These are phyloP conservation scores for Ceriops decandra DNA, from an alignment of 345 rosid genomes.

Conservation along the genomic window DNA sequence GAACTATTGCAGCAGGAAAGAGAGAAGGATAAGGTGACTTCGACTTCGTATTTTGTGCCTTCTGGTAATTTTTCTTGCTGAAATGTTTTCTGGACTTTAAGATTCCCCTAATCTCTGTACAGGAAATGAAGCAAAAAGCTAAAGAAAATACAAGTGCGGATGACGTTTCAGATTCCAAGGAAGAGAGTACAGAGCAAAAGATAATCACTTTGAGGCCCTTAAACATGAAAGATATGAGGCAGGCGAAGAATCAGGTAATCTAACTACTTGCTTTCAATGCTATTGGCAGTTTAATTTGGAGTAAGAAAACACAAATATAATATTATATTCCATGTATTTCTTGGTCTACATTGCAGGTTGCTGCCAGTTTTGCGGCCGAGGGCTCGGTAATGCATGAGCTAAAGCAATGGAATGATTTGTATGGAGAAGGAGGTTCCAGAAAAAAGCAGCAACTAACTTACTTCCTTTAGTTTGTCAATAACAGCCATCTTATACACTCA, in stretches of 20 bases:
- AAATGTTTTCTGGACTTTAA: not conserved
- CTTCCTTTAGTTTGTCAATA: conserved; percentile 50
- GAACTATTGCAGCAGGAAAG: conserved; percentile 85
- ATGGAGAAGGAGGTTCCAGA: conserved; percentile 94
- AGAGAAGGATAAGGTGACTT: conserved; percentile 62
- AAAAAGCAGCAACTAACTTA: conserved; percentile 77
- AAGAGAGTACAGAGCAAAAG: conserved; percentile 51
- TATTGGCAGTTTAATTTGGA: too few relatives aligned
- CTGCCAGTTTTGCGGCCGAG: conserved; percentile 83
- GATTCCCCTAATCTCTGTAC: not conserved
- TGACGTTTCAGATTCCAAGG: conserved; percentile 42
- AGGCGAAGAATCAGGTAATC: conserved; percentile 86
- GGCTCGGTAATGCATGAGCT: conserved; percentile 76
- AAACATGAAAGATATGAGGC: conserved; percentile 88
- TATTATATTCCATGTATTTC: too few relatives aligned
- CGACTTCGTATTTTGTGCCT: not conserved
- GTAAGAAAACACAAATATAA: too few relatives aligned
- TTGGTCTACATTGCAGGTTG: conserved; percentile 48
- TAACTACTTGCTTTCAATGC: not conserved
- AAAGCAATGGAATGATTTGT: conserved; percentile 85
- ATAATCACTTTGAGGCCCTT: conserved; percentile 64
- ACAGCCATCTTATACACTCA: conserved; percentile 6
- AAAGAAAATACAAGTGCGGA: conserved; percentile 54
- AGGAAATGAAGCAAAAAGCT: conserved; percentile 70
- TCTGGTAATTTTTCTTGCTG: too few relatives aligned